These are phyloP conservation scores for Agapanthus africanus DNA, from an alignment of 106 monocot species.

Conservation along the genomic window DNA sequence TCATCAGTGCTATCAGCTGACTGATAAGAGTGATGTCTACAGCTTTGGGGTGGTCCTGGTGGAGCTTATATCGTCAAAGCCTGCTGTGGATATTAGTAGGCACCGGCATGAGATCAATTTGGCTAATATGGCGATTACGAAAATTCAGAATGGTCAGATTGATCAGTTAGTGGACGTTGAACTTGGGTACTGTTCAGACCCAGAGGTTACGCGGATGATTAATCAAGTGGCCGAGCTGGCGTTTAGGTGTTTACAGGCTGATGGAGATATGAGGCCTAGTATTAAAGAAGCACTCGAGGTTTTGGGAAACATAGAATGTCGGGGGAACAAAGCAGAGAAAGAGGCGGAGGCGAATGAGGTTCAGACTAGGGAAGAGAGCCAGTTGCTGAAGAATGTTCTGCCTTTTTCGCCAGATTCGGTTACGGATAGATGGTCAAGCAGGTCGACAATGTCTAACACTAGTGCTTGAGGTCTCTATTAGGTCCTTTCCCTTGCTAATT, in stretches of 20 bases:
- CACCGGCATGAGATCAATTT: conserved; percentile 39
- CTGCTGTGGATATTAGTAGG: conserved; percentile 43
- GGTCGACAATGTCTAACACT: conserved; percentile 11
- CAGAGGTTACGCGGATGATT: conserved; percentile 26
- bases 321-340: not conserved
- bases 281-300: conserved; percentile 47
- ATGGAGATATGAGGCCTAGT: conserved; percentile 34
- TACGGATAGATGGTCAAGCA: conserved; percentile 19
- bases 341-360: not conserved
- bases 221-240: conserved; percentile 44
- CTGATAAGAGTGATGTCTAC: conserved; percentile 61
- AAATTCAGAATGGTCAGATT: conserved; percentile 40
- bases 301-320: conserved; percentile 17
- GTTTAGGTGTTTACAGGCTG: conserved; percentile 42
- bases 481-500: no score
- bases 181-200: conserved; percentile 22
- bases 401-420: conserved; percentile 25
- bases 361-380: conserved; percentile 3
- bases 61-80: conserved; percentile 54
- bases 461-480: conserved; percentile 9
- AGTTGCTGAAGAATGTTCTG: conserved; percentile 15
- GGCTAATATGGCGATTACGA: conserved; percentile 29
- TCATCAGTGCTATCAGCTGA: conserved; percentile 44
- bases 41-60: conserved; percentile 58
- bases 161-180: conserved; percentile 33